Conservation (phyloP, 2,329 filamentous ascomycete genomes). For the Cercospora sp. region DNA sequence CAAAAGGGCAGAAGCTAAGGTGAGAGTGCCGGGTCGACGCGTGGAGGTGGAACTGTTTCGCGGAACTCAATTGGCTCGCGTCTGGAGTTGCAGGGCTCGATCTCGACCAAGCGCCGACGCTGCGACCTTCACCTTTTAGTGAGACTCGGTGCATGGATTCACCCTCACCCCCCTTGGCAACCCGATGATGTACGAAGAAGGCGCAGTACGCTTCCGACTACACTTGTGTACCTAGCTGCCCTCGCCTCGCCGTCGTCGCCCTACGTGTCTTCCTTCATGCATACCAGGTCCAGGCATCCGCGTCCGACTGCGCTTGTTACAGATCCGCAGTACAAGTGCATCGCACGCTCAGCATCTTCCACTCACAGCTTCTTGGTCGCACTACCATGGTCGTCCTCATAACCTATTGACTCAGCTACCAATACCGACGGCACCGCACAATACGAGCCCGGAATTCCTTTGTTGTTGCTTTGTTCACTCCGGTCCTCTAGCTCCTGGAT, state of each 20-base stretch:
- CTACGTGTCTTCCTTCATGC: neutral
- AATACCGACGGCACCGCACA: neutral
- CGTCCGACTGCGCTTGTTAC: conserved; percentile 5
- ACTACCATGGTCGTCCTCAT: conserved; percentile 6
- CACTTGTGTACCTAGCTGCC: neutral
- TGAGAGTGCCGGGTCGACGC: neutral
- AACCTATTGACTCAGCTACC: neutral
- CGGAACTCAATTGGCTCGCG: neutral
- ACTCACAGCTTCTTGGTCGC: neutral
- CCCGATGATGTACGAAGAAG: conserved; percentile 7
- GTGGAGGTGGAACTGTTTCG: conserved; percentile 1
- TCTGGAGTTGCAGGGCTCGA: neutral
- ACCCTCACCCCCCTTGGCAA: conserved; percentile 2
- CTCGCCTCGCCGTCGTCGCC: neutral
- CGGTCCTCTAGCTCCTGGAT: neutral
- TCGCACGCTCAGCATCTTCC: neutral
- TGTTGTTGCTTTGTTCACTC: neutral
- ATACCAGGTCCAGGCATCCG: neutral
- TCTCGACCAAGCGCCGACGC: neutral
- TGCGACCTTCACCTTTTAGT: neutral
- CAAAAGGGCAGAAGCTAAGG: neutral
- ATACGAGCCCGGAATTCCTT: neutral
- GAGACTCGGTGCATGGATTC: neutral
- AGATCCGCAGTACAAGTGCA: conserved; percentile 3
- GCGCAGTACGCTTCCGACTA: conserved; percentile 2